Conservation (phyloP, 345 rosid genomes). For the Nephelium lappaceum region DNA sequence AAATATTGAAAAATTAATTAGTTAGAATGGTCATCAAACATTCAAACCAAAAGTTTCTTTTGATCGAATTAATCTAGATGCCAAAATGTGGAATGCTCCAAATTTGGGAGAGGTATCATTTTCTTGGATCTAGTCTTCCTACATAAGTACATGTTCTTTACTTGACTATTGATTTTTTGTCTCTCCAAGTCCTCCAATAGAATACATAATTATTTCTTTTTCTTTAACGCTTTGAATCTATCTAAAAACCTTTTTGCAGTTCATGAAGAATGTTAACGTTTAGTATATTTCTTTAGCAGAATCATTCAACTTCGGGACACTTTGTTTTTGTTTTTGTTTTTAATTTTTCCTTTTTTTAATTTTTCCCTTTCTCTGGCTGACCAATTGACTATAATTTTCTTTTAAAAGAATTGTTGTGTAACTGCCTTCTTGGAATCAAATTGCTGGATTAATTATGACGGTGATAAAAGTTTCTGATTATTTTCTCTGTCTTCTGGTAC, state of each 20-base stretch:
- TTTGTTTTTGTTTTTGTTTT: neutral
- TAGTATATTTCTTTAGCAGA: neutral
- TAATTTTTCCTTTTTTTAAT: neutral
- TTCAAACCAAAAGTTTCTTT: conserved; percentile 1
- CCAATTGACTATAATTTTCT: conserved; percentile 4
- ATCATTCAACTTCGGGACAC: neutral
- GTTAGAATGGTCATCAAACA: conserved; percentile 6
- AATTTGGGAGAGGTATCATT: conserved; percentile 54
- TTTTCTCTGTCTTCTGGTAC: neutral
- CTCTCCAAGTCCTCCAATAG: neutral
- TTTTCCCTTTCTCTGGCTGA: neutral
- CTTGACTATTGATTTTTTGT: conserved; percentile 18
- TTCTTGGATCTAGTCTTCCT: conserved; percentile 23
- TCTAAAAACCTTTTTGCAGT: conserved; percentile 20
- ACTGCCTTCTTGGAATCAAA: neutral
- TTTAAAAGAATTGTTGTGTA: neutral
- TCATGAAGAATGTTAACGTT: conserved; percentile 4
- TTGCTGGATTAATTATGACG: neutral
- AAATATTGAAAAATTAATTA: neutral
- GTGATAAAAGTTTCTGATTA: neutral
- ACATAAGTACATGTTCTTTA: conserved; percentile 29
- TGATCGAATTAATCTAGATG: conserved; percentile 10
- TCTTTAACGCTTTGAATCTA: conserved; percentile 41
- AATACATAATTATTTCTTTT: neutral
- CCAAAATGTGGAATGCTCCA: conserved; percentile 48